Base-by-base conservation (phyloP, 352 stramenopile species). In the Phytophthora capsici region DNA sequence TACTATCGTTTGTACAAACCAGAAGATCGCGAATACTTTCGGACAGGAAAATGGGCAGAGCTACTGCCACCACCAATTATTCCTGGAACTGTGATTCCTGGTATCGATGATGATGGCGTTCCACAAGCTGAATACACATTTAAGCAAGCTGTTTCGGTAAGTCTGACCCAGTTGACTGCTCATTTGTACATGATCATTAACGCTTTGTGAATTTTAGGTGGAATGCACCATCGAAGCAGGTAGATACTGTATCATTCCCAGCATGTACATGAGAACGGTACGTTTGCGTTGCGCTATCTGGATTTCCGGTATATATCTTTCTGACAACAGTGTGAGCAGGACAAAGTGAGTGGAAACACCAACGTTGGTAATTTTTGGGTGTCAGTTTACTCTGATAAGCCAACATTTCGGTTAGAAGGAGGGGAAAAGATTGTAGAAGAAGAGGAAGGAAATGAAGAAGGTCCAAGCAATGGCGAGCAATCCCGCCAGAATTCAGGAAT, bases 241-340 rank as follows among this genome's bases (percentile, higher is more conserved):
- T 1, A 74, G 63, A 38, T 95, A 95, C 20, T 94, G 88, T 41
- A 89, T 95, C 43, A 75, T 95, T 26, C 84, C 88, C 0, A 95
- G 88, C 63, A 91, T 95, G 86, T 95, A 93, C 57, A 93, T 93
- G 82, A 77, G 86, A 56, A 91, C 80, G 69, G 87, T 95, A 77
- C 41, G 67, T 6, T 19, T 10, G 5, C 0, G 19, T 53, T 30
- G 16, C n/a, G 3, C n/a, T 4, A 14, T 19, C 12, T 53, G 6
- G 26, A 37, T 14, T 26, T 12, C 25, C 2, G 6, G 7, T 14
- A 7, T 14, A 19, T 60, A 14, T 44, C 47, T 32, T 34, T 34
- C 32, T 66, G 40, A 60, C 13, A 9, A 2, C 9, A 1, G 0
- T 20, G 7, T 43, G 41, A 36, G 47, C 25, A 94, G 86, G 82